Percentiles rank a stretch among this genome's conserved stretches.
These are phyloP conservation scores for Mycena rosella DNA, from an alignment of 768 basidiomycete species.

Conservation along the genomic window DNA sequence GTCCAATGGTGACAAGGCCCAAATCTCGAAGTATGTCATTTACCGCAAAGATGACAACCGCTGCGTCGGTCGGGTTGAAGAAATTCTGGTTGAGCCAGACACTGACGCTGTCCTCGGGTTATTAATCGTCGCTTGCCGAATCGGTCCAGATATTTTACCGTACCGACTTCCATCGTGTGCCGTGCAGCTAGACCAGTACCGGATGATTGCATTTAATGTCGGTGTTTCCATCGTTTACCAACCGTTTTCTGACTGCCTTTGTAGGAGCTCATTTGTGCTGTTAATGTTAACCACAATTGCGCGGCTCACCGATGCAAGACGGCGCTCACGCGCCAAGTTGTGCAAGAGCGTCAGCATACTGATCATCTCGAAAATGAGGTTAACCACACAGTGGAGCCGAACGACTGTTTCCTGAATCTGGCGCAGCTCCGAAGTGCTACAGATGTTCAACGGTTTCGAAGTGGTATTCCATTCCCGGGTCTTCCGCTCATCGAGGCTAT, in stretches of 20 bases:
- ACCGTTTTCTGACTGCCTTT: conserved; percentile 4
- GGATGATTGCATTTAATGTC: neutral
- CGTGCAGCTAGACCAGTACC: neutral
- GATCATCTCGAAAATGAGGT: too few species aligned
- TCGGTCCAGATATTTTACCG: neutral
- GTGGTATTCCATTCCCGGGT: too few species aligned
- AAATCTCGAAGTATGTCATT: neutral
- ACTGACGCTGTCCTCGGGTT: too few species aligned
- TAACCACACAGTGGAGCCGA: neutral
- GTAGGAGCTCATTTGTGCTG: conserved; percentile 17
- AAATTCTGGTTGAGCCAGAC: too few species aligned
- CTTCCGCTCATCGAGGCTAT: too few species aligned
- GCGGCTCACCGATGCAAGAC: conserved; percentile 21
- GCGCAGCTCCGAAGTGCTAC: too few species aligned
- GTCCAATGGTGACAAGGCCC: neutral
- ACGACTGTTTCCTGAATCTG: too few species aligned
- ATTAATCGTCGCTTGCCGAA: too few species aligned
- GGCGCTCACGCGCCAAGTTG: too few species aligned
- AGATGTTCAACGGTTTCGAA: too few species aligned
- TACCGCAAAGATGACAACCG: neutral
- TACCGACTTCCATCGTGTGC: neutral
- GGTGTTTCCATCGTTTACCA: neutral
- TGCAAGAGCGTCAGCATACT: too few species aligned
- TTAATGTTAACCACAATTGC: conserved; percentile 41
- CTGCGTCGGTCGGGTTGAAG: too few species aligned